Evolutionary conservation across 1,284 basidiomycete genomes (phyloP).

Genomic region (Trametes polyzona): DNA sequence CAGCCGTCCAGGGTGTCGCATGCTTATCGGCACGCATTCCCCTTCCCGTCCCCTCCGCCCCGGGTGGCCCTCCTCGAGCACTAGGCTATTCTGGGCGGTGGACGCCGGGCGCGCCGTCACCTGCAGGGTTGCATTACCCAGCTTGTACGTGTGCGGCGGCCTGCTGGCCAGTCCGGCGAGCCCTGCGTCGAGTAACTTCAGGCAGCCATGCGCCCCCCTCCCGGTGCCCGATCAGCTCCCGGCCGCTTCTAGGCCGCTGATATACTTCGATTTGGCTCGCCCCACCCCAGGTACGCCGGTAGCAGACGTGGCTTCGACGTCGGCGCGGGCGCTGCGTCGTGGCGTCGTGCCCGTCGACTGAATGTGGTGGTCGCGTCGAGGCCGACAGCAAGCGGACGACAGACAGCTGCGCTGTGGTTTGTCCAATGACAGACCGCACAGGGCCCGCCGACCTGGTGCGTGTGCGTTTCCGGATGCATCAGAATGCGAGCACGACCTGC

Average conservation of each 20-base stretch:
- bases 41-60: too few relatives aligned
- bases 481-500: not conserved
- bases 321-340: too few relatives aligned
- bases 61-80: conserved; percentile 7
- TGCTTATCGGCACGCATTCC: conserved; percentile 25
- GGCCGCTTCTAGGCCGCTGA: conserved; percentile 17
- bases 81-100: conserved; percentile 17
- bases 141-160: conserved; percentile 13
- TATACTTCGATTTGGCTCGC: conserved; percentile 14
- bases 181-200: not conserved
- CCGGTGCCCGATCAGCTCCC: conserved; percentile 14
- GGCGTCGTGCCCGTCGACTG: too few relatives aligned
- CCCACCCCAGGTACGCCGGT: conserved; percentile 10
- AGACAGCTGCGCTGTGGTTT: too few relatives aligned
- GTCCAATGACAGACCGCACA: conserved; percentile 2
- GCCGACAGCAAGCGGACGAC: too few relatives aligned
- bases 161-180: not conserved
- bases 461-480: not conserved
- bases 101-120: conserved; percentile 19
- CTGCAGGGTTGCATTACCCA: conserved; percentile 19
- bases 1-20: conserved; percentile 15
- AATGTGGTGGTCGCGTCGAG: too few relatives aligned
- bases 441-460: not conserved
- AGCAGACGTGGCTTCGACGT: not conserved
- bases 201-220: not conserved